Percentiles rank a stretch among this genome's conserved stretches.
phyloP scores from a whole-genome alignment of 2,329 filamentous ascomycete species.

The Calonectria pseudoreteaudii region DNA sequence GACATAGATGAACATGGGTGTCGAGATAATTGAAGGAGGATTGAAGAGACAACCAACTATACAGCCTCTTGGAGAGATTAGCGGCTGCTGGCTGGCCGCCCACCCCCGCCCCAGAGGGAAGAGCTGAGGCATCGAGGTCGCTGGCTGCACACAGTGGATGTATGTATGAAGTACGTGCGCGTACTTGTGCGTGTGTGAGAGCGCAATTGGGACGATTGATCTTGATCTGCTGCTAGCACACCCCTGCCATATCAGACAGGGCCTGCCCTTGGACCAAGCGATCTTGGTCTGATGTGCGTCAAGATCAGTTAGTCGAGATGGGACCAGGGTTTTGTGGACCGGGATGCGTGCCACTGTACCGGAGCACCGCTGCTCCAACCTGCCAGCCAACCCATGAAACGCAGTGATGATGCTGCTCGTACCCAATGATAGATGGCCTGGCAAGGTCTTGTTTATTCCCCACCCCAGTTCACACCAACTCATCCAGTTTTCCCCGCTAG shows the following conservation, averaged over 20 bases:
- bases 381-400: constrained; percentile 16
- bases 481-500: not conserved
- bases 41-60: constrained; percentile 16
- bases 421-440: not conserved
- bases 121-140: constrained; percentile 12
- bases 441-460: constrained; percentile 15
- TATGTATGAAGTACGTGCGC: not conserved
- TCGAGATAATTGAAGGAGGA: not conserved
- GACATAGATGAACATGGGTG: not conserved
- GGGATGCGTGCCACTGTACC: constrained; percentile 35
- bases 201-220: constrained; percentile 25
- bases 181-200: not conserved
- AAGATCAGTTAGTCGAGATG: not conserved
- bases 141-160: constrained; percentile 10
- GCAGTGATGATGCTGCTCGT: constrained; percentile 7
- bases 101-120: not conserved
- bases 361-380: constrained; percentile 30
- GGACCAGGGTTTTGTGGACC: constrained; percentile 14
- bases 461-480: not conserved
- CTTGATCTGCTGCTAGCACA: not conserved
- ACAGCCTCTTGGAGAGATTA: constrained; percentile 20
- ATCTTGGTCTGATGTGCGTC: constrained; percentile 34
- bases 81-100: not conserved
- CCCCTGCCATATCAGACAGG: too few species aligned
- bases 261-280: not conserved